Evolutionary conservation across 2,329 filamentous ascomycete species (phyloP), one percentile per base, ranked within the genome.

Genomic region (Bipolaris sorokiniana): DNA sequence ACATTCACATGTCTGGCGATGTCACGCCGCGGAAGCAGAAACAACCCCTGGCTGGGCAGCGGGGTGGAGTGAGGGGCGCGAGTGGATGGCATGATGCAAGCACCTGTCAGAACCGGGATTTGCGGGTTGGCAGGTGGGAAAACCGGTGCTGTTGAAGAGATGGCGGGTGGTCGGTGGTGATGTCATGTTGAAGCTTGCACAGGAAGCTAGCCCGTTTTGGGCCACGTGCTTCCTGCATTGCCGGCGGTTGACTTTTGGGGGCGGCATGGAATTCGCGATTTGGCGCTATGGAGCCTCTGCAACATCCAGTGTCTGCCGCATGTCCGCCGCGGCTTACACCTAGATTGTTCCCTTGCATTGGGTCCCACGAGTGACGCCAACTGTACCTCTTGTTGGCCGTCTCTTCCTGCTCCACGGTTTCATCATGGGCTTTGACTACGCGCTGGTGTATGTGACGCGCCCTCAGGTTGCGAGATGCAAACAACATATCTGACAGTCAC

Each of bases 401-500:
- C 34, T 51, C 56, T 44, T 45, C 33, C 49, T 41, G 46, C 44
- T 44, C 34, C 46, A 48, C 53, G 44, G 36, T 46, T 55, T 46
- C 73, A 66, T 59, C 57, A 86, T 86, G 84, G 84, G 83, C 37
- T 82, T 79, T 76, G 85, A 87, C 63, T 88, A 88, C 80, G 85
- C 84, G 48, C 76, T 85, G 61, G 84, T 88, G 85, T 87, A 81
- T 73, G 85, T 79, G 48, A 51, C 37, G 26, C 28, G 23, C 59
- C 45, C 51, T 47, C 48, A 15, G 36, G 31, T 46, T 59, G 33
- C 49, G 38, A 18, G 23, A 40, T 26, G 28, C 33, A 26, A 34
- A 36, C 40, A 42, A 23, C 37, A 47, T 42, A 51, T 45, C 65
- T 69, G 48, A 70, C 61, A 36, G 38, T 48, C 26, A 54, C 51